phyloP scores from a whole-genome alignment of 2,329 filamentous ascomycete genomes.

The Claviceps humidiphila region DNA sequence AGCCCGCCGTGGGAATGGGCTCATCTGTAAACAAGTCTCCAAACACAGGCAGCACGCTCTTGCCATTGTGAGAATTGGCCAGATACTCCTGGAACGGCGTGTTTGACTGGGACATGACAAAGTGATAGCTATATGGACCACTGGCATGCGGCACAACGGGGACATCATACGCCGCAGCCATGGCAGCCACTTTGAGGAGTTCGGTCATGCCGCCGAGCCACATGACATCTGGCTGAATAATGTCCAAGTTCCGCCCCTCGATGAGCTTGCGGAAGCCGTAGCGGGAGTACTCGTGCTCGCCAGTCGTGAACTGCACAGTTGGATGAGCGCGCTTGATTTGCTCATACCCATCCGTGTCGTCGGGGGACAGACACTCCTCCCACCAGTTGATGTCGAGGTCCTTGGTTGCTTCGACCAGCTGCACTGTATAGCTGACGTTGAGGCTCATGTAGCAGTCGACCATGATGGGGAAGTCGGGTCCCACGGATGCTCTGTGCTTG shows the following conservation, averaged over 20 bases:
- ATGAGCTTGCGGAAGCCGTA: conserved; percentile 93
- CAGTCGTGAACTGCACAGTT: conserved; percentile 84
- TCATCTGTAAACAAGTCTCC: conserved; percentile 84
- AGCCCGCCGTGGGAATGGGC: conserved; percentile 74
- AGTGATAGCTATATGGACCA: conserved; percentile 91
- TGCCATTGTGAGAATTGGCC: conserved; percentile 82
- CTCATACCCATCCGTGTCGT: conserved; percentile 83
- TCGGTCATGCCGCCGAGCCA: conserved; percentile 92
- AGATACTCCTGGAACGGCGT: conserved; percentile 93
- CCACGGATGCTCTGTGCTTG: conserved; percentile 71
- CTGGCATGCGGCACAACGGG: conserved; percentile 92
- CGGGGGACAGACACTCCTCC: conserved; percentile 86
- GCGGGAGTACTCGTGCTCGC: conserved; percentile 88
- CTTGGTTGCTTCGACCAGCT: conserved; percentile 71
- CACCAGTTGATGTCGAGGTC: conserved; percentile 91
- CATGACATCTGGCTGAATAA: conserved; percentile 94
- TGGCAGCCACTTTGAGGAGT: conserved; percentile 73
- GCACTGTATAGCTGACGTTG: conserved; percentile 85
- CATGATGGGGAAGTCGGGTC: conserved; percentile 83
- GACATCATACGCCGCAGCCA: conserved; percentile 87
- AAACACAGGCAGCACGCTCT: conserved; percentile 82
- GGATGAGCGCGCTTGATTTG: conserved; percentile 86
- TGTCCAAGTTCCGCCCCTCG: conserved; percentile 82
- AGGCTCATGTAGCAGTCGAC: conserved; percentile 97
- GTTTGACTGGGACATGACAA: conserved; percentile 85